Conservation (phyloP, 129 eudicot genomes). For the Flaveria trinervia region DNA sequence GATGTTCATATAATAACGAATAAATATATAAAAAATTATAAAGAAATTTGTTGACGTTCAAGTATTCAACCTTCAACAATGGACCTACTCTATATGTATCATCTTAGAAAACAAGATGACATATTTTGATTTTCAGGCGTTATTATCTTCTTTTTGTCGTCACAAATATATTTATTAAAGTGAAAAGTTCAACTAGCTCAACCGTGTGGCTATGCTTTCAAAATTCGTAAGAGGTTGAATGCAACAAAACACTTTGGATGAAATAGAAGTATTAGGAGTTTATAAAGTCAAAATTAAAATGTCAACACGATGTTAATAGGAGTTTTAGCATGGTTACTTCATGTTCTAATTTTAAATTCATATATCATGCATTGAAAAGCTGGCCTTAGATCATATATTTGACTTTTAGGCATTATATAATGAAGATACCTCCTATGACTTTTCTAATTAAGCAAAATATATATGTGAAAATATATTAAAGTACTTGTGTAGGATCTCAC, state of each 20-base stretch:
- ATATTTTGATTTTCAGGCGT: neutral
- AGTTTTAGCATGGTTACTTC: conserved; percentile 26
- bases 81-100: neutral
- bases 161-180: neutral
- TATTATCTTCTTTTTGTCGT: neutral
- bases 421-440: conserved; percentile 35
- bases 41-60: neutral
- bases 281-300: conserved; percentile 2
- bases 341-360: conserved; percentile 7
- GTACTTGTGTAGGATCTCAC: conserved; percentile 19
- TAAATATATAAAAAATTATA: neutral
- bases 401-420: conserved; percentile 25
- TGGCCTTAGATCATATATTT: conserved; percentile 37
- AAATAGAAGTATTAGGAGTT: conserved; percentile 7
- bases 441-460: conserved; percentile 22
- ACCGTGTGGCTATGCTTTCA: neutral
- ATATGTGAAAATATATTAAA: neutral
- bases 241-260: conserved; percentile 14
- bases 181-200: conserved; percentile 10
- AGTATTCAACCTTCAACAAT: conserved; percentile 7
- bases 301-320: conserved; percentile 21
- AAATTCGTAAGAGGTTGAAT: conserved; percentile 3
- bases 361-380: conserved; percentile 26
- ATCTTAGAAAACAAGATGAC: neutral
- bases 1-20: neutral